These are phyloP conservation scores for Aspergillus avenaceus DNA, from an alignment of 495 filamentous ascomycete species.

Conservation along the genomic window DNA sequence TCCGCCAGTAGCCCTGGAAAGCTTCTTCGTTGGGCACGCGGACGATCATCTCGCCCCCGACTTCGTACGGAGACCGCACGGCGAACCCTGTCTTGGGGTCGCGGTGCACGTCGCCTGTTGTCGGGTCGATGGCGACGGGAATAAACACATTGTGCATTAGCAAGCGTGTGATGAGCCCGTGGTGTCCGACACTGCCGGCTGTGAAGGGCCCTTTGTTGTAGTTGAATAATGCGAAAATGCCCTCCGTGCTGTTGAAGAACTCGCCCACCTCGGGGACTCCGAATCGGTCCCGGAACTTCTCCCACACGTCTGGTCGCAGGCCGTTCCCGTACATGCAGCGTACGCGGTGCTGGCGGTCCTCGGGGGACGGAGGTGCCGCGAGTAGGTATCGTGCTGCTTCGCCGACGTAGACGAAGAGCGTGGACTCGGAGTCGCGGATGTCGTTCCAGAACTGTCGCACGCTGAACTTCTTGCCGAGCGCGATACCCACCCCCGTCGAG, in stretches of 20 bases:
- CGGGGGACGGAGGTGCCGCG: conserved; percentile 57
- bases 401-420: conserved; percentile 77
- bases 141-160: conserved; percentile 50
- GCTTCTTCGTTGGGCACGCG: conserved; percentile 51
- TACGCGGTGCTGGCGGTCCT: conserved; percentile 63
- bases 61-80: conserved; percentile 54
- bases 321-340: conserved; percentile 73
- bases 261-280: conserved; percentile 55
- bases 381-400: conserved; percentile 76
- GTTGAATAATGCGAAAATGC: conserved; percentile 56
- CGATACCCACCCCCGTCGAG: conserved; percentile 55
- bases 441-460: conserved; percentile 72
- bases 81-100: conserved; percentile 66
- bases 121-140: conserved; percentile 64
- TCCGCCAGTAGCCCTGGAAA: conserved; percentile 69
- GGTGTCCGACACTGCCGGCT: conserved; percentile 64
- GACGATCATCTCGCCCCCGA: conserved; percentile 75
- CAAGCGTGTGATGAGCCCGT: conserved; percentile 55
- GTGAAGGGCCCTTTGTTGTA: conserved; percentile 56
- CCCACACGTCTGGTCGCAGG: conserved; percentile 73
- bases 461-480: conserved; percentile 67
- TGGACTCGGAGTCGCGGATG: conserved; percentile 62
- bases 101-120: conserved; percentile 59
- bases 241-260: conserved; percentile 66
- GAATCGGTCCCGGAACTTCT: conserved; percentile 61